Evolutionary conservation across 257 asterid species (phyloP), one percentile per base, ranked within the genome.

Genomic region (Knoxia roxburghii): DNA sequence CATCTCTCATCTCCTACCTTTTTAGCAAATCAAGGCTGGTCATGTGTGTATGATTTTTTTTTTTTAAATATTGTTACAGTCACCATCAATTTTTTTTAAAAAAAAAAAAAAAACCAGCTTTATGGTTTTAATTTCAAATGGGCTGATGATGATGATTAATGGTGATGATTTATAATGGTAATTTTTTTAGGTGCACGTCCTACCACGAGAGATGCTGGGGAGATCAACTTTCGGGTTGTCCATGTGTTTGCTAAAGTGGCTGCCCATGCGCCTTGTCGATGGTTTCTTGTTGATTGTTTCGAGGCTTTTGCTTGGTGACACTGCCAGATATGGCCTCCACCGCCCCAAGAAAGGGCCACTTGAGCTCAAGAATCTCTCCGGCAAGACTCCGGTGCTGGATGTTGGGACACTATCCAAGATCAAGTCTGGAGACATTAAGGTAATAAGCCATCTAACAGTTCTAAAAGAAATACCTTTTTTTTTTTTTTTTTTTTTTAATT

Each of bases 161-260:
- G n/a, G n/a, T n/a, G n/a, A n/a, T n/a, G n/a, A n/a, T n/a, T n/a
- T n/a, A n/a, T n/a, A n/a, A n/a, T n/a, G n/a, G n/a, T n/a, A n/a
- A n/a, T n/a, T n/a, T n/a, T n/a, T n/a, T n/a, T 56, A 77, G 81
- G 81, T 77, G 61, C 81, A 77, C 68, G 67, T 77, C 58, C 60
- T 77, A 52, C 81, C 81, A 58, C 68, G 30, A 64, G 72, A 77
- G 75, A 72, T 77, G 77, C 69, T 77, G 27, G 81, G 81, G 24
- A 72, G 27, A 68, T 77, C 81, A 51, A 77, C 81, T 57, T 77
- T 77, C 62, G 81, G 81, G 65, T 18, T 77, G 72, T 77, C 81
- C 66, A 77, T 77, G 81, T 77, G 77, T 75, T 57, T 77, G 56
- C 75, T 77, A n/a, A 72, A 68, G 75, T 77, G 81, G 81, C 68